Evolutionary conservation across 2,329 filamentous ascomycete genomes (phyloP).

Genomic region (Cladobotryum mycophilum): DNA sequence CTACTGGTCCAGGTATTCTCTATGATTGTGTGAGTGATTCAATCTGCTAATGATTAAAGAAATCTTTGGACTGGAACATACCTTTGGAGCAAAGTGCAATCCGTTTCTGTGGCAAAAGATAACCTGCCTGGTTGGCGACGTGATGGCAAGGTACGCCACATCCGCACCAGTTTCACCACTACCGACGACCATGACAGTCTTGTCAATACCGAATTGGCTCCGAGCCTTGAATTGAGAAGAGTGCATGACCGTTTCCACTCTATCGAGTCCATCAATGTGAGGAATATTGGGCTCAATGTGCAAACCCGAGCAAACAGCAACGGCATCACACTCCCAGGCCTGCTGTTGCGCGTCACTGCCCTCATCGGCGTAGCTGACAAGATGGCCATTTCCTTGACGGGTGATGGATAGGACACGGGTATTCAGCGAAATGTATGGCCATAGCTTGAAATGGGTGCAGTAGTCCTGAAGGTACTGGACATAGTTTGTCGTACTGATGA

Average conservation of each 20-base stretch:
- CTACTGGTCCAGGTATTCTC: slow-evolving; percentile 15
- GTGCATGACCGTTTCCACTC: slow-evolving; percentile 31
- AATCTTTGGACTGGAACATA: slow-evolving; percentile 7
- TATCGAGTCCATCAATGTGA: slow-evolving; percentile 29
- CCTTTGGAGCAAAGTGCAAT: slow-evolving; percentile 35
- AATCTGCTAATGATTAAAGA: not conserved
- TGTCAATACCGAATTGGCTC: slow-evolving; percentile 32
- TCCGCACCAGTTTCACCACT: slow-evolving; percentile 40
- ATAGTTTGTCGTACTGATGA: slow-evolving; percentile 32
- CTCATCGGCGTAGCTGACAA: not conserved
- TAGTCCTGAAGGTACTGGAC: slow-evolving; percentile 36
- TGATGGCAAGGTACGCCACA: slow-evolving; percentile 35
- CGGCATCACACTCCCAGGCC: slow-evolving; percentile 33
- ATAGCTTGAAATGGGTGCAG: slow-evolving; percentile 31
- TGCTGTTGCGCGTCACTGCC: not conserved
- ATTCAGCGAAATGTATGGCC: slow-evolving; percentile 28
- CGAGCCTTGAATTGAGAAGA: slow-evolving; percentile 36
- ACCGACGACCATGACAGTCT: slow-evolving; percentile 36
- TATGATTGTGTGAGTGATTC: not conserved
- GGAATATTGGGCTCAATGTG: slow-evolving; percentile 35
- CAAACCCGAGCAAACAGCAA: slow-evolving; percentile 38
- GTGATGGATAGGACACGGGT: slow-evolving; percentile 24
- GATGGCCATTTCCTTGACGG: slow-evolving; percentile 6
- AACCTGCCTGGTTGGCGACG: slow-evolving; percentile 32
- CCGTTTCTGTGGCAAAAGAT: slow-evolving; percentile 38